These are phyloP conservation scores for Nigrospora osmanthi DNA, from an alignment of 2,329 filamentous ascomycete species.

Conservation along the genomic window DNA sequence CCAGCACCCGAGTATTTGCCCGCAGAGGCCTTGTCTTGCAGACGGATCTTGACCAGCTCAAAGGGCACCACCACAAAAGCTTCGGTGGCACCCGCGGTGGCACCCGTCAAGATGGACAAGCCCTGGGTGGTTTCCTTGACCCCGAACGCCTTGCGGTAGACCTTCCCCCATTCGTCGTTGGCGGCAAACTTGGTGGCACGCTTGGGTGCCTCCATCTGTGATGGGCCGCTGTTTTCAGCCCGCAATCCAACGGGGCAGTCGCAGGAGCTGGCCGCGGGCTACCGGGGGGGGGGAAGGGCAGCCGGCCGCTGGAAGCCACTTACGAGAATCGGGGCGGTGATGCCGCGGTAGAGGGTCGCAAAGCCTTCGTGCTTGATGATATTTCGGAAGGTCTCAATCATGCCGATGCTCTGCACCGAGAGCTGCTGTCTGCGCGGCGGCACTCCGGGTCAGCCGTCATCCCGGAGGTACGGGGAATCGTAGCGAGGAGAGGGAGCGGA, in stretches of 20 bases:
- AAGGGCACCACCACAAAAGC: slow-evolving; percentile 96
- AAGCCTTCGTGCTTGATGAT: slow-evolving; percentile 92
- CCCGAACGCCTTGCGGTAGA: slow-evolving; percentile 85
- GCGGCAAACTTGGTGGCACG: slow-evolving; percentile 97
- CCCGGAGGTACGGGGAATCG: slow-evolving; percentile 18
- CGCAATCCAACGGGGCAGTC: too few species aligned
- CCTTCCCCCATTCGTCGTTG: slow-evolving; percentile 95
- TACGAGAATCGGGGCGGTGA: slow-evolving; percentile 77
- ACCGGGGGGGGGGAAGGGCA: too few species aligned
- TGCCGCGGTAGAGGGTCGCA: slow-evolving; percentile 90
- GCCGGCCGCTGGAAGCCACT: too few species aligned
- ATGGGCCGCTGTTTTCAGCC: neutral
- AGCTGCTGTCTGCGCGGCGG: neutral
- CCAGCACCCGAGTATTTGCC: slow-evolving; percentile 79
- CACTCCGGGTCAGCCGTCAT: slow-evolving; percentile 58
- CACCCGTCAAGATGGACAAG: slow-evolving; percentile 87
- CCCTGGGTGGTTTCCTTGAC: slow-evolving; percentile 82
- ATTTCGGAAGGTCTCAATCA: slow-evolving; percentile 97
- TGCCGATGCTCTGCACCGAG: slow-evolving; percentile 53
- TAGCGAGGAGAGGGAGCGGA: slow-evolving; percentile 1
- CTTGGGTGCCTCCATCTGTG: slow-evolving; percentile 76
- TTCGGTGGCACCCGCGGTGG: slow-evolving; percentile 90
- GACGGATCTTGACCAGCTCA: slow-evolving; percentile 82
- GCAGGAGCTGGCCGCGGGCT: too few species aligned
- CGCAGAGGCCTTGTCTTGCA: slow-evolving; percentile 91